These are phyloP conservation scores for Suillus alpinus DNA, from an alignment of 768 basidiomycete genomes.

Conservation along the genomic window DNA sequence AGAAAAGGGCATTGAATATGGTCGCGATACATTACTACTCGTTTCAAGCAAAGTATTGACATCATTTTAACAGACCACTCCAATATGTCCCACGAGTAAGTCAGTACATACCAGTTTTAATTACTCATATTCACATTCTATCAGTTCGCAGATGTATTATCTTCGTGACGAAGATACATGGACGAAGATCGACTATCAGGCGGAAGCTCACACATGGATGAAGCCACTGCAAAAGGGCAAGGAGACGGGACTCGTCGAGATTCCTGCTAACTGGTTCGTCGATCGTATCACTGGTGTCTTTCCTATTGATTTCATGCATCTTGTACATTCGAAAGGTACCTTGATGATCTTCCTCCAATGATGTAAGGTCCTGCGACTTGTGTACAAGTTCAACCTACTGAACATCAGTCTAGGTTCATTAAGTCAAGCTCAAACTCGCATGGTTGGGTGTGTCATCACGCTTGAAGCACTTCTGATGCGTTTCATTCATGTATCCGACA, in stretches of 20 bases:
- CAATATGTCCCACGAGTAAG: constrained; percentile 52
- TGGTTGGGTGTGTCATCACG: constrained; percentile 50
- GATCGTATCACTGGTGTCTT: neutral
- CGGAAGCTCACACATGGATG: constrained; percentile 68
- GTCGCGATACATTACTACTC: constrained; percentile 28
- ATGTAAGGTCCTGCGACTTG: constrained; percentile 38
- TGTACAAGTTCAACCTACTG: constrained; percentile 1
- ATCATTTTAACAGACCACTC: constrained; percentile 46
- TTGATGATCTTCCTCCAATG: constrained; percentile 75
- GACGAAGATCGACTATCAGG: constrained; percentile 68
- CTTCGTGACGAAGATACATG: constrained; percentile 66
- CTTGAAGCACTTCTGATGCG: neutral
- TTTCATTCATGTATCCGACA: constrained; percentile 15
- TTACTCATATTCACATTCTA: neutral
- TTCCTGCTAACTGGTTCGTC: constrained; percentile 67
- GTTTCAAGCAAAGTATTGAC: constrained; percentile 12
- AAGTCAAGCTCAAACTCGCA: constrained; percentile 67
- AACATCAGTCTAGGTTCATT: constrained; percentile 52
- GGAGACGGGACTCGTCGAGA: constrained; percentile 58
- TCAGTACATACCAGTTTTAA: neutral
- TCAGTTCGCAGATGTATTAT: constrained; percentile 62
- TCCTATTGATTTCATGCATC: neutral
- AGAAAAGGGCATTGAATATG: constrained; percentile 74
- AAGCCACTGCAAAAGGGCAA: constrained; percentile 64
- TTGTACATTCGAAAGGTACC: constrained; percentile 40